These are phyloP conservation scores for Populus trichocarpa DNA, from an alignment of 441 rosid genomes.

Conservation along the genomic window DNA sequence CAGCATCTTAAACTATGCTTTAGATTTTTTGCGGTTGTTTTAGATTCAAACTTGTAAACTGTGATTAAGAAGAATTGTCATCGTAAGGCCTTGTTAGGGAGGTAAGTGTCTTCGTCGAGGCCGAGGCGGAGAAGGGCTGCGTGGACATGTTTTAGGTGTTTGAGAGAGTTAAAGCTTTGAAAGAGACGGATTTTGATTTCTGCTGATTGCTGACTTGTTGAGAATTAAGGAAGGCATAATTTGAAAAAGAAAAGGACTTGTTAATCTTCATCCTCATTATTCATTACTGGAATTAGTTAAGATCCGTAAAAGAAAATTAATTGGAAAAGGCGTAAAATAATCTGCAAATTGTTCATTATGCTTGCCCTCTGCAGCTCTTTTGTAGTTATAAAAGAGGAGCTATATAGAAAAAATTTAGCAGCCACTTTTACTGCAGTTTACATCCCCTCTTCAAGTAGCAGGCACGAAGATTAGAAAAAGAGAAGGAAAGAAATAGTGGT, in stretches of 20 bases:
- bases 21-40: too few relatives aligned
- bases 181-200: conserved; percentile 30
- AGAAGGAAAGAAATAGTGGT: too few relatives aligned
- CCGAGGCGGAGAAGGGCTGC: conserved; percentile 36
- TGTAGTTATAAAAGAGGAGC: background rate
- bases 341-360: background rate
- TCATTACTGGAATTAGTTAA: too few relatives aligned
- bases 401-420: too few relatives aligned
- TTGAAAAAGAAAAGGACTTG: background rate
- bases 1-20: too few relatives aligned
- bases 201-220: conserved; percentile 5
- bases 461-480: conserved; percentile 6
- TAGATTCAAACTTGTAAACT: background rate
- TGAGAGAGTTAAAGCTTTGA: conserved; percentile 30
- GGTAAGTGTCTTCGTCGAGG: conserved; percentile 30
- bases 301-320: too few relatives aligned
- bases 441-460: conserved; percentile 11
- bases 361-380: background rate
- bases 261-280: background rate
- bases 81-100: conserved; percentile 36
- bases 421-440: conserved; percentile 25
- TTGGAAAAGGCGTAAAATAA: too few relatives aligned
- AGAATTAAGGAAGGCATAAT: conserved; percentile 2
- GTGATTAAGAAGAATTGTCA: background rate
- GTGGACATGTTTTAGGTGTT: conserved; percentile 44